A percentile compares a stretch with the other conserved stretches of the same genome.
Conservation (phyloP, 768 basidiomycete species). For the Suillus alpinus region DNA sequence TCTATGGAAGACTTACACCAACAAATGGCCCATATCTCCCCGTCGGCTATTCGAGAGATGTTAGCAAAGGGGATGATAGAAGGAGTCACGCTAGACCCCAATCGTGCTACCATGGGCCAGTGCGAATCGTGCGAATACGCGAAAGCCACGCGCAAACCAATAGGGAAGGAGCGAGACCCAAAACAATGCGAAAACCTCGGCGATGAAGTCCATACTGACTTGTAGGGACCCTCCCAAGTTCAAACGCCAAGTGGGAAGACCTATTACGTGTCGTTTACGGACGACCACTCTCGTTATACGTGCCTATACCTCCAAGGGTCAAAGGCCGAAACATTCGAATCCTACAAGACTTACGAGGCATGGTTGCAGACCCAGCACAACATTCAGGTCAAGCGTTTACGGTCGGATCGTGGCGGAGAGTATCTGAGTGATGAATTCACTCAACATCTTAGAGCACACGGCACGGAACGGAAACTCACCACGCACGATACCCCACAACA, state of each 20-base stretch:
- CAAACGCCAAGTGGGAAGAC: conserved; percentile 14
- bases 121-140: conserved; percentile 13
- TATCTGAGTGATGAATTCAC: conserved; percentile 18
- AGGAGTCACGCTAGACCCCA: conserved; percentile 1
- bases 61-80: conserved; percentile 5
- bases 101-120: conserved; percentile 5
- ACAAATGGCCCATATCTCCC: conserved; percentile 4
- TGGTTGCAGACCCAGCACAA: conserved; percentile 2
- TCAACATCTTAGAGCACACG: background rate
- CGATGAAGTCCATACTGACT: conserved; percentile 19
- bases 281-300: conserved; percentile 11
- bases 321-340: conserved; percentile 11
- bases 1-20: conserved; percentile 6
- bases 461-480: conserved; percentile 3
- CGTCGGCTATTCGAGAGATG: conserved; percentile 3
- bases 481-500: conserved; percentile 17
- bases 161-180: conserved; percentile 3
- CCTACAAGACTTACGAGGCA: conserved; percentile 2
- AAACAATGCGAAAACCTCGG: background rate
- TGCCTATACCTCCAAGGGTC: background rate
- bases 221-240: conserved; percentile 24
- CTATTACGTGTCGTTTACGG: conserved; percentile 25
- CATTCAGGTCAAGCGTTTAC: background rate
- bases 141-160: conserved; percentile 8
- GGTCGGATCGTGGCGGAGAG: conserved; percentile 27